Conservation (phyloP, 2,329 filamentous ascomycete genomes). For the Ascochyta clinopodiicola region DNA sequence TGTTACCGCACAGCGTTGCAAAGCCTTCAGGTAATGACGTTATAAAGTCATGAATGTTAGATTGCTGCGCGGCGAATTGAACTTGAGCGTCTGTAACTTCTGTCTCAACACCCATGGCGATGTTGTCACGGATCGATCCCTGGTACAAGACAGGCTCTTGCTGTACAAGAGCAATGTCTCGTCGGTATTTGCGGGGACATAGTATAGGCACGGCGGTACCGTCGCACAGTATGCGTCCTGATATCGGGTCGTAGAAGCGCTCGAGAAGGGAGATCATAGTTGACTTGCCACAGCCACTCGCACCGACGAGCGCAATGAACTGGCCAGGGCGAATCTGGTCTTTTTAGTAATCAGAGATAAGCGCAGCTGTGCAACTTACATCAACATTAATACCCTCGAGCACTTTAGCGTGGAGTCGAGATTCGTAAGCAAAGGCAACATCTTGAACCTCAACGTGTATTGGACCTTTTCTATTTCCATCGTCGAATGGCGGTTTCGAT, state of each 20-base stretch:
- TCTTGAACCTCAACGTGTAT: slow-evolving; percentile 57
- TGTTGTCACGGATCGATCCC: too few species aligned
- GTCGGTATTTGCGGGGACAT: too few species aligned
- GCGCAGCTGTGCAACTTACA: too few species aligned
- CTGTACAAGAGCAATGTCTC: too few species aligned
- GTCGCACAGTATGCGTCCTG: slow-evolving; percentile 81
- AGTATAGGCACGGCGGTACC: slow-evolving; percentile 77
- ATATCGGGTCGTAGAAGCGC: slow-evolving; percentile 89
- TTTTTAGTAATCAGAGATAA: too few species aligned
- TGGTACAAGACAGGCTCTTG: too few species aligned
- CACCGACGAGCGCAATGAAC: slow-evolving; percentile 87
- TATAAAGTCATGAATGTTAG: too few species aligned
- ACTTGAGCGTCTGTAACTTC: too few species aligned
- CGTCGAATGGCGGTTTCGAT: slow-evolving; percentile 41
- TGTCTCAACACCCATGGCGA: too few species aligned
- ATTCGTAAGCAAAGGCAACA: slow-evolving; percentile 83
- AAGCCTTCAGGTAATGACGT: too few species aligned
- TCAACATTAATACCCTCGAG: slow-evolving; percentile 80
- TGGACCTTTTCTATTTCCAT: slow-evolving; percentile 41
- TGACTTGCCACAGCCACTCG: slow-evolving; percentile 90
- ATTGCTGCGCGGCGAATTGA: too few species aligned
- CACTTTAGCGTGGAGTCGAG: slow-evolving; percentile 76
- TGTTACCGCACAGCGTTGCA: too few species aligned
- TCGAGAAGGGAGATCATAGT: slow-evolving; percentile 91
- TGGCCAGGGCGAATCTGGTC: slow-evolving; percentile 63